Conservation (phyloP, 2,329 filamentous ascomycete species). For the Xylaria sp. region DNA sequence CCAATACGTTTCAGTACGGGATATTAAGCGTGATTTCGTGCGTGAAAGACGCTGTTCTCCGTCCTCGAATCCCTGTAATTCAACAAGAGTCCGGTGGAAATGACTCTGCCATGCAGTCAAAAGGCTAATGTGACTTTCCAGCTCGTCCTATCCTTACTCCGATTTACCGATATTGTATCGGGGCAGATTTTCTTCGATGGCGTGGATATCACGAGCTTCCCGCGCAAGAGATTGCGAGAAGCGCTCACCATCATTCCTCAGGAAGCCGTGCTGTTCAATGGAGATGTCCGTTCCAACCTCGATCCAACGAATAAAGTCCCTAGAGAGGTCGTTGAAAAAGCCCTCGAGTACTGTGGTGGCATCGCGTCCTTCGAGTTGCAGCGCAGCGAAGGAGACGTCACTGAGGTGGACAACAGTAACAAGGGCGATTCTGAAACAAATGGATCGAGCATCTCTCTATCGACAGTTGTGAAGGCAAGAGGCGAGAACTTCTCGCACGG, state of each 20-base stretch:
- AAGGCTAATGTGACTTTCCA: constrained; percentile 20
- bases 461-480: constrained; percentile 45
- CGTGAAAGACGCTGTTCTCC: not conserved
- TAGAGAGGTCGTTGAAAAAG: constrained; percentile 50
- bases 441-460: constrained; percentile 36
- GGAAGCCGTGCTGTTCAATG: constrained; percentile 53
- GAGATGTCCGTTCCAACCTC: constrained; percentile 50
- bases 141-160: constrained; percentile 50
- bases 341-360: constrained; percentile 57
- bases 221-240: constrained; percentile 46
- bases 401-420: constrained; percentile 23
- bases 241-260: constrained; percentile 55
- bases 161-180: constrained; percentile 47
- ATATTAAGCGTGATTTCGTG: not conserved
- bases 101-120: not conserved
- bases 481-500: constrained; percentile 54
- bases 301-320: constrained; percentile 57
- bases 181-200: constrained; percentile 53
- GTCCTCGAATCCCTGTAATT: too few species aligned
- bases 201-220: constrained; percentile 48
- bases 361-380: constrained; percentile 41
- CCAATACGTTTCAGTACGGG: not conserved
- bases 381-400: constrained; percentile 16
- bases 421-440: constrained; percentile 15
- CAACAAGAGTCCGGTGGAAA: not conserved